Evolutionary conservation across 768 basidiomycete species (phyloP).

Genomic region (Antrodiella citrinella): DNA sequence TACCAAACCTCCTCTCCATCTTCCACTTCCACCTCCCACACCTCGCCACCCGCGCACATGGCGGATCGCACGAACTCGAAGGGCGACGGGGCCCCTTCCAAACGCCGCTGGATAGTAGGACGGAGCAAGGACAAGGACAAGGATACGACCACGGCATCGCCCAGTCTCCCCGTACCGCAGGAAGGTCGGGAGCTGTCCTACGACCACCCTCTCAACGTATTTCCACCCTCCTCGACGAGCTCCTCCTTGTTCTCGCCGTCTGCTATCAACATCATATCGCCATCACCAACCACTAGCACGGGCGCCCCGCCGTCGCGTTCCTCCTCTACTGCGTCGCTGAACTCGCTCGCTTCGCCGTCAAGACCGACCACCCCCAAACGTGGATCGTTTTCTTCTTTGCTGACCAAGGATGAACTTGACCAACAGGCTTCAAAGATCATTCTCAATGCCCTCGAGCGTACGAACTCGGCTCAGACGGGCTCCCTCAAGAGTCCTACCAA

Average conservation of each 20-base stretch:
- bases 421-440: conserved; percentile 38
- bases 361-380: conserved; percentile 25
- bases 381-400: conserved; percentile 23
- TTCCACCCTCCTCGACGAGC: background rate
- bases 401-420: conserved; percentile 35
- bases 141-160: conserved; percentile 15
- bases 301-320: conserved; percentile 18
- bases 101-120: conserved; percentile 22
- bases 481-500: conserved; percentile 14
- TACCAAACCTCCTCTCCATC: conserved; percentile 1
- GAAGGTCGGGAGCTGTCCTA: conserved; percentile 26
- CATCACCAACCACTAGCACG: conserved; percentile 13
- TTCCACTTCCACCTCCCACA: conserved; percentile 2
- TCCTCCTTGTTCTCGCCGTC: background rate
- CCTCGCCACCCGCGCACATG: conserved; percentile 10
- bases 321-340: conserved; percentile 18
- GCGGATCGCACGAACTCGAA: conserved; percentile 14
- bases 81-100: conserved; percentile 11
- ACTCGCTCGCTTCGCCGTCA: conserved; percentile 16
- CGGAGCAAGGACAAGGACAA: conserved; percentile 18
- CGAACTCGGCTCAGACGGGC: conserved; percentile 18
- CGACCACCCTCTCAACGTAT: conserved; percentile 12
- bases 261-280: conserved; percentile 1
- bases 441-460: conserved; percentile 44
- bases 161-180: conserved; percentile 19